Conservation (phyloP, 345 rosid species). For the Linum trigynum region DNA sequence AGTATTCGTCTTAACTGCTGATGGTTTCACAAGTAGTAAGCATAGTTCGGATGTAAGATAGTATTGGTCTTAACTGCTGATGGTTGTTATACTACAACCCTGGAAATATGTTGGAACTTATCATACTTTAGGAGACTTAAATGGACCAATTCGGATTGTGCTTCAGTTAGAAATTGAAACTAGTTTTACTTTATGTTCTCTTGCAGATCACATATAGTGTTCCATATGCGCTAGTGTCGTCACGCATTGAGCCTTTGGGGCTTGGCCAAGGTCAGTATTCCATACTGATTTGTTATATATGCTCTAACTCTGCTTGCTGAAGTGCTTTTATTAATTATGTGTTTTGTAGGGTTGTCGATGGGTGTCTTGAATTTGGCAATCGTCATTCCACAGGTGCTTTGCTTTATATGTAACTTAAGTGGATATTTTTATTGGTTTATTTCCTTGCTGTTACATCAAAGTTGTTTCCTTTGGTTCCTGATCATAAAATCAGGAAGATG, state of each 20-base stretch:
- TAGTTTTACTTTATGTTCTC: conserved; percentile 18
- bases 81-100: neutral
- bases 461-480: neutral
- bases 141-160: neutral
- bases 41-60: neutral
- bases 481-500: neutral
- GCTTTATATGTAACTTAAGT: neutral
- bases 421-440: neutral
- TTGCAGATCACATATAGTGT: conserved; percentile 86
- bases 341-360: conserved; percentile 73
- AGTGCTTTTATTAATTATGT: conserved; percentile 7
- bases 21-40: neutral
- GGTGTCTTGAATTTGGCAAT: conserved; percentile 92
- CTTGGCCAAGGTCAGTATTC: conserved; percentile 79
- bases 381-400: conserved; percentile 82
- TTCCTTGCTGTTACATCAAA: neutral
- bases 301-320: conserved; percentile 15
- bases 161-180: neutral
- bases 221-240: conserved; percentile 85
- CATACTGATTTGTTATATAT: conserved; percentile 1
- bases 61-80: neutral
- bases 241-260: conserved; percentile 76
- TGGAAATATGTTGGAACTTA: neutral
- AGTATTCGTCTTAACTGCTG: neutral
- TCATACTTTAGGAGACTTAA: neutral